Conservation (phyloP, 805 yeast species). For the Candida xyloterini region DNA sequence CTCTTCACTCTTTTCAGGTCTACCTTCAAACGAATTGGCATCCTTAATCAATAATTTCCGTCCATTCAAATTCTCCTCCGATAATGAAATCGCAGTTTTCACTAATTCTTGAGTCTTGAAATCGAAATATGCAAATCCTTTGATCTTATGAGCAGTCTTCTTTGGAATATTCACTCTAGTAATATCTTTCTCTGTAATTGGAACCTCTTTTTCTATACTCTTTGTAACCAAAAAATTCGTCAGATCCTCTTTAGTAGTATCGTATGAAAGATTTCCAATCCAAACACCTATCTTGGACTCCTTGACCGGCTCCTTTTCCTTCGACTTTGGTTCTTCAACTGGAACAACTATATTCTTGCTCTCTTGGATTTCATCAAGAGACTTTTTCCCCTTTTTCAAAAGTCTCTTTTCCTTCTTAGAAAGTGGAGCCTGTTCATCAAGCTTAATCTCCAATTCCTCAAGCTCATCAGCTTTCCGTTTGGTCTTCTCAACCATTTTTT, state of each 20-base stretch:
- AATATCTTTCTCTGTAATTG: constrained; percentile 56
- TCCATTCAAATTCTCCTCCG: constrained; percentile 75
- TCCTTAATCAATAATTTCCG: constrained; percentile 83
- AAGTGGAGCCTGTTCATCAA: constrained; percentile 70
- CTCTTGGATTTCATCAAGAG: constrained; percentile 51
- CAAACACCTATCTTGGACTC: constrained; percentile 61
- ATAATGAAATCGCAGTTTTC: constrained; percentile 57
- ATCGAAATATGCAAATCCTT: constrained; percentile 92
- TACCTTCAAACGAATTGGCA: constrained; percentile 78
- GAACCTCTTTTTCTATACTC: constrained; percentile 5
- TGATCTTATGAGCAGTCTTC: constrained; percentile 59
- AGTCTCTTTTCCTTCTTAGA: constrained; percentile 90
- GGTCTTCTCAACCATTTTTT: constrained; percentile 10
- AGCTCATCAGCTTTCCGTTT: constrained; percentile 37
- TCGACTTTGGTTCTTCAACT: constrained; percentile 5
- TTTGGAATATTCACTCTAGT: constrained; percentile 79
- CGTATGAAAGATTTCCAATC: constrained; percentile 91
- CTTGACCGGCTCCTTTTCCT: constrained; percentile 1
- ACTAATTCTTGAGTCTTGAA: constrained; percentile 61
- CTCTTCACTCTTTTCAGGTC: constrained; percentile 57
- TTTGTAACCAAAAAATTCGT: constrained; percentile 60
- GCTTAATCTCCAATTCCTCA: constrained; percentile 66
- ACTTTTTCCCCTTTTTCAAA: constrained; percentile 71
- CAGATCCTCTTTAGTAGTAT: constrained; percentile 74
- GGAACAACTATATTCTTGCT: constrained; percentile 33